Percentiles rank a stretch among this genome's conserved stretches.
These are phyloP conservation scores for Verticillium isaacii DNA, from an alignment of 2,329 filamentous ascomycete species.

Conservation along the genomic window DNA sequence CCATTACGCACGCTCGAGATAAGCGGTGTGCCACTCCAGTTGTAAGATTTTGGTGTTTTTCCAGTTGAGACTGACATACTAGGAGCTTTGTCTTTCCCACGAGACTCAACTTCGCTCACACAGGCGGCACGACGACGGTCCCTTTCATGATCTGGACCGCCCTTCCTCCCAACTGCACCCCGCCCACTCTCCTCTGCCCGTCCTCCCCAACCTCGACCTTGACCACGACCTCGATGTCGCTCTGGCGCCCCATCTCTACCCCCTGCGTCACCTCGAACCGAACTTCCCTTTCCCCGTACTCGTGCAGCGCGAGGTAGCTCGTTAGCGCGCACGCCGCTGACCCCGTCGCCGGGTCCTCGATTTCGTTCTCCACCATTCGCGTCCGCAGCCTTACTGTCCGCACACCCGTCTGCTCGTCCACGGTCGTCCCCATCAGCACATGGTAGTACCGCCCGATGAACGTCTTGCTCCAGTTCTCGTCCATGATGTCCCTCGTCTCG, in stretches of 20 bases:
- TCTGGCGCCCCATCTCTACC: conserved; percentile 11
- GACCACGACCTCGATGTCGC: conserved; percentile 7
- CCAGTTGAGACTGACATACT: too few species aligned
- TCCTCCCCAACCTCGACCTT: neutral
- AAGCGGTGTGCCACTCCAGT: too few species aligned
- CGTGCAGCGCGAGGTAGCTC: conserved; percentile 36
- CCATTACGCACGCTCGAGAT: too few species aligned
- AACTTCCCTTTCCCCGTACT: conserved; percentile 18
- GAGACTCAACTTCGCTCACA: neutral
- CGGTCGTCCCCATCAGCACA: conserved; percentile 27
- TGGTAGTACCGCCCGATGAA: conserved; percentile 58
- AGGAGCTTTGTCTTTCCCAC: too few species aligned
- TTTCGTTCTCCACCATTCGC: conserved; percentile 50
- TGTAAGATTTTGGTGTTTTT: too few species aligned
- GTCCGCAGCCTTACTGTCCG: conserved; percentile 40
- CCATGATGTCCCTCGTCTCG: conserved; percentile 31
- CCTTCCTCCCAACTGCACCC: conserved; percentile 7
- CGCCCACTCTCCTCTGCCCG: conserved; percentile 2
- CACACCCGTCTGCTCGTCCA: conserved; percentile 17
- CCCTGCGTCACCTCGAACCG: conserved; percentile 12
- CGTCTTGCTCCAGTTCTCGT: conserved; percentile 49
- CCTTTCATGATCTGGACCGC: conserved; percentile 10
- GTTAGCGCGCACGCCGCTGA: conserved; percentile 56
- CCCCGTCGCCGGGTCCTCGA: conserved; percentile 60
- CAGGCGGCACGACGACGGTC: conserved; percentile 2